Conservation (phyloP, 2,329 filamentous ascomycete species). For the Aspergillus flavus region DNA sequence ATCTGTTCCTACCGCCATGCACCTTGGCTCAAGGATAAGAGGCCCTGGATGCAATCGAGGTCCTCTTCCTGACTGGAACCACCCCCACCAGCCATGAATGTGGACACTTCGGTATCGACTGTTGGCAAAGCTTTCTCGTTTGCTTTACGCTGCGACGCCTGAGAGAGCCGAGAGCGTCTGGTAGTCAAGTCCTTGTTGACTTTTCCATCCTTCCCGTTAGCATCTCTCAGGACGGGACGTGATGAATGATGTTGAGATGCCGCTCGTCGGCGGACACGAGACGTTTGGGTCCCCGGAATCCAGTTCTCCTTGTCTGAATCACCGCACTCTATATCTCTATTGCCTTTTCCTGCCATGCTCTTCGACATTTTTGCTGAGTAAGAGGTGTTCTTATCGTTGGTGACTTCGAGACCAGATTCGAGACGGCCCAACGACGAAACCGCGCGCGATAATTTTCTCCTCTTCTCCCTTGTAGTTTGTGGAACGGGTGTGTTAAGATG, state of each 20-base stretch:
- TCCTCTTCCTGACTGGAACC: constrained; percentile 73
- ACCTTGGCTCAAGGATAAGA: constrained; percentile 88
- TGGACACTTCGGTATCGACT: constrained; percentile 66
- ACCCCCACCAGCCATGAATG: constrained; percentile 67
- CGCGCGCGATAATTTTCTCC: constrained; percentile 63
- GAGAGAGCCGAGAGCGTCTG: constrained; percentile 31
- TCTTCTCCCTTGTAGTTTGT: constrained; percentile 52
- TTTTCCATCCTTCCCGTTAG: constrained; percentile 30
- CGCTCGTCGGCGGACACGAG: constrained; percentile 41
- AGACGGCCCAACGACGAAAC: constrained; percentile 65
- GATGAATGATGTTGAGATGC: constrained; percentile 29
- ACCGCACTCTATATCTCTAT: constrained; percentile 51
- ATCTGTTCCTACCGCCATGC: constrained; percentile 68
- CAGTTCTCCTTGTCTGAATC: constrained; percentile 98
- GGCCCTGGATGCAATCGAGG: constrained; percentile 84
- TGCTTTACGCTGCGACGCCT: constrained; percentile 23
- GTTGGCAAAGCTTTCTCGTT: constrained; percentile 44
- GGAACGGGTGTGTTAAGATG: constrained; percentile 56
- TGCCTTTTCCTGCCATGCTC: constrained; percentile 26
- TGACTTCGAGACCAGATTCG: constrained; percentile 48
- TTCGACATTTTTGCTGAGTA: constrained; percentile 31
- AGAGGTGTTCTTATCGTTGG: constrained; percentile 42
- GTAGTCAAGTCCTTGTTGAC: constrained; percentile 28
- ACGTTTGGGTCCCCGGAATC: constrained; percentile 53
- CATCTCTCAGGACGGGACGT: constrained; percentile 51